These are phyloP conservation scores for Heliamphora pulchella DNA, from an alignment of 179 eudicot species.

Conservation along the genomic window DNA sequence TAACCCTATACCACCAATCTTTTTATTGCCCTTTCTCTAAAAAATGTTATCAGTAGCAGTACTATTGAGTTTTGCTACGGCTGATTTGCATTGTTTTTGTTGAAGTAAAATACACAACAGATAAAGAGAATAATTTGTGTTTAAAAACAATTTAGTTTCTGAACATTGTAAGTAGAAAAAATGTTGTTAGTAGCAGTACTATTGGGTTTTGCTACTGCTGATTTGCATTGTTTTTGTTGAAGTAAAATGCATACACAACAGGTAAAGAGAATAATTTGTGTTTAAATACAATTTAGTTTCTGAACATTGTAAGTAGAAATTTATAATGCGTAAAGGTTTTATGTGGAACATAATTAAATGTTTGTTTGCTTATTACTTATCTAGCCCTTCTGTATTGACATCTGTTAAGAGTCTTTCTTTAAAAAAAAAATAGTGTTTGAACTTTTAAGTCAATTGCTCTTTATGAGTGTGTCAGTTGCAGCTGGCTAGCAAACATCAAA, in stretches of 20 bases:
- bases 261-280: background rate
- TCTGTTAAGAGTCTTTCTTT: too few species aligned
- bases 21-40: background rate
- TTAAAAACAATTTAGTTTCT: background rate
- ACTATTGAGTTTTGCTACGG: too few species aligned
- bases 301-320: background rate
- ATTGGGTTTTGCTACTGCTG: too few species aligned
- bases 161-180: background rate
- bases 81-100: background rate
- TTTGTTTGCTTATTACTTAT: too few species aligned
- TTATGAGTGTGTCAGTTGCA: background rate
- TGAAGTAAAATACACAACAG: background rate
- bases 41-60: background rate
- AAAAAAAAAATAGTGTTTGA: too few species aligned
- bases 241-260: background rate
- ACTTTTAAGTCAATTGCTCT: too few species aligned
- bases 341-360: too few species aligned
- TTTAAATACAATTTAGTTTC: background rate
- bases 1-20: background rate
- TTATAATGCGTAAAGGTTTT: too few species aligned
- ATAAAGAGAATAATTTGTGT: background rate
- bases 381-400: too few species aligned
- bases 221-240: background rate
- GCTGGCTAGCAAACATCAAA: constrained; percentile 3
- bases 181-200: too few species aligned